phyloP scores from a whole-genome alignment of 2,329 filamentous ascomycete species.

The Aspergillus bombycis region DNA sequence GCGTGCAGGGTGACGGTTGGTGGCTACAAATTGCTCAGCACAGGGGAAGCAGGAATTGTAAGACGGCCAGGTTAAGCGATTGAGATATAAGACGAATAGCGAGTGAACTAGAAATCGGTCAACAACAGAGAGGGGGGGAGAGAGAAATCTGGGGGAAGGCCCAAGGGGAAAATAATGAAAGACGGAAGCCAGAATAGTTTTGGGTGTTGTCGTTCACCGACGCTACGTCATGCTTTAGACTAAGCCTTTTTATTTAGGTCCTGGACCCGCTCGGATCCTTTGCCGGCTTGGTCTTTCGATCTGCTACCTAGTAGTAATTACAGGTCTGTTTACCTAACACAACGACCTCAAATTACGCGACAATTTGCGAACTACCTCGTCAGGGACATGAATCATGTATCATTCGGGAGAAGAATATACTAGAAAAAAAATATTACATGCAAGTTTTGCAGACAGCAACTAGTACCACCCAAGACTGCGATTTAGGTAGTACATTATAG shows the following conservation, averaged over 20 bases:
- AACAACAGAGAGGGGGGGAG: background rate
- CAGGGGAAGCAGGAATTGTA: background rate
- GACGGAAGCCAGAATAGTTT: background rate
- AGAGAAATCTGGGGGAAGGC: background rate
- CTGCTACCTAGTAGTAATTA: too few species aligned
- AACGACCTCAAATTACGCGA: background rate
- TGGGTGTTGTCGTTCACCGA: background rate
- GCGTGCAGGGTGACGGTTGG: slow-evolving; percentile 10
- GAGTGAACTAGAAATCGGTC: background rate
- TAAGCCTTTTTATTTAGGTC: slow-evolving; percentile 4
- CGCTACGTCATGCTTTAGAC: slow-evolving; percentile 10
- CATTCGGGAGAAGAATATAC: background rate
- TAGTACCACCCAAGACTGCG: background rate
- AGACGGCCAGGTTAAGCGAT: background rate
- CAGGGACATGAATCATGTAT: background rate
- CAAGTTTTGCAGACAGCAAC: background rate
- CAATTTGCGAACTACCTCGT: background rate
- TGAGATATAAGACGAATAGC: background rate
- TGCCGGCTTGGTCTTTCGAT: slow-evolving; percentile 7
- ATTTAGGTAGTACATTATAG: background rate
- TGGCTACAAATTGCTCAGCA: background rate
- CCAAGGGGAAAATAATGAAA: background rate
- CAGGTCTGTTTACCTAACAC: too few species aligned
- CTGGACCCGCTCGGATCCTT: slow-evolving; percentile 11
- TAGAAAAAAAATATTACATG: background rate